Base-by-base conservation (phyloP, 441 rosid genomes). In the Arabidopsis hybrid region DNA sequence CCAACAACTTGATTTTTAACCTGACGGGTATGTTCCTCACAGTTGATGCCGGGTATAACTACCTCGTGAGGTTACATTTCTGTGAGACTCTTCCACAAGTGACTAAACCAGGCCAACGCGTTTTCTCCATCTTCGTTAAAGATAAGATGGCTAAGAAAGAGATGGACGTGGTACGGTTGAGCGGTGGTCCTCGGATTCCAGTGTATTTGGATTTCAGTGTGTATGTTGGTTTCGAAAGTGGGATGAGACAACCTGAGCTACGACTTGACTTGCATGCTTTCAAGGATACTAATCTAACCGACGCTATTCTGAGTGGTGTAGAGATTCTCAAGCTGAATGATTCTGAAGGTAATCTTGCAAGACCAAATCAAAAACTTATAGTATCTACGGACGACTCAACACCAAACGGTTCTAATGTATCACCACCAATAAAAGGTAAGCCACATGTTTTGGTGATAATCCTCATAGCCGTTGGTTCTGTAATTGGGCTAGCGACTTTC, bases 51-150 rank as follows among this genome's bases (percentile, higher is more conserved):
- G 80, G 83, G 1, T 88, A 69, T 72, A 53, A 1, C 10, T 84
- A 83, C 69, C 14, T 87, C 4, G 68, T 85, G 11, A 65, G 90
- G 66, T 83, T 85, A n/a, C 83, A 84, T 39, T 87, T 87, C 57
- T 85, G 88, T n/a, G 83, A 84, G 80, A 38, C 76, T 18, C 10
- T 60, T 13, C 31, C 0, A 0, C 57, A 7, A 18, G 11, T 80
- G 3, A 65, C 4, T 0, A 0, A 0, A 0, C 0, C 1, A 0
- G 56, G 66, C 2, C 75, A 84, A 7, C 60, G 79, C 7, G 45
- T 60, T 6, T 87, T 84, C 42, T 1, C 18, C 13, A 77, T 85
- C 18, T 53, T 53, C 38, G 55, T 85, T 0, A 49, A 31, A 6
- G 18, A 68, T 21, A 57, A 36, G 36, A 32, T 12, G 0, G 85